Conservation (phyloP, 179 eudicot species). For the Monotropa hypopitys region DNA sequence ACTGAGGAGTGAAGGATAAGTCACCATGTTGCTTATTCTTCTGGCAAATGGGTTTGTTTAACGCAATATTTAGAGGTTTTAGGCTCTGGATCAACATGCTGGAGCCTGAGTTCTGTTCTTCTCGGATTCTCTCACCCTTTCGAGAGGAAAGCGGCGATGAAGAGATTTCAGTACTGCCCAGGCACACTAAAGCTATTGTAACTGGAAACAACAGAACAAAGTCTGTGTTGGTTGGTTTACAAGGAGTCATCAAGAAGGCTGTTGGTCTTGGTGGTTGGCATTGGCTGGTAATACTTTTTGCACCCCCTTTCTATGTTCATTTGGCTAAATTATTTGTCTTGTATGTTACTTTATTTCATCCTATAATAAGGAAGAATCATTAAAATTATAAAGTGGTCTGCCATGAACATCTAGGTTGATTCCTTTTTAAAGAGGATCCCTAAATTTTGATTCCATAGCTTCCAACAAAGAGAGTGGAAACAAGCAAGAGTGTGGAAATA, state of each 20-base stretch:
- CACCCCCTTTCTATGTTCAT: neutral
- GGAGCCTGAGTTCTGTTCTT: conserved; percentile 36
- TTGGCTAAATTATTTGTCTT: neutral
- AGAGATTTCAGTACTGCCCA: conserved; percentile 76
- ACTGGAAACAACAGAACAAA: conserved; percentile 95
- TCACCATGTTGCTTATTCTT: neutral
- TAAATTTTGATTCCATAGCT: no score
- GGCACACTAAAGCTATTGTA: conserved; percentile 93
- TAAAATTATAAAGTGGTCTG: neutral
- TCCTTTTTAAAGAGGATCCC: no score
- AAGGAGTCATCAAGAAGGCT: conserved; percentile 98
- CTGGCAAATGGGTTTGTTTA: conserved; percentile 3
- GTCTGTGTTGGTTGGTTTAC: conserved; percentile 89
- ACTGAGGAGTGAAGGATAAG: neutral
- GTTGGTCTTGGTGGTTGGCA: conserved; percentile 99
- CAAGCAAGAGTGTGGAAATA: conserved; percentile 67
- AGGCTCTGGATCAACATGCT: conserved; percentile 19
- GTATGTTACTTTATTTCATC: neutral
- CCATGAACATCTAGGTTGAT: neutral
- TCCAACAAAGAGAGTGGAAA: no score
- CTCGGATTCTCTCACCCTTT: conserved; percentile 36
- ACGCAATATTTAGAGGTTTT: neutral
- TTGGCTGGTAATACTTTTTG: conserved; percentile 73
- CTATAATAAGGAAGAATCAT: neutral
- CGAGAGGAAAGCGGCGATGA: conserved; percentile 81